Evolutionary conservation across 805 yeast genomes (phyloP).

Genomic region (Wickerhamiella musiphila): DNA sequence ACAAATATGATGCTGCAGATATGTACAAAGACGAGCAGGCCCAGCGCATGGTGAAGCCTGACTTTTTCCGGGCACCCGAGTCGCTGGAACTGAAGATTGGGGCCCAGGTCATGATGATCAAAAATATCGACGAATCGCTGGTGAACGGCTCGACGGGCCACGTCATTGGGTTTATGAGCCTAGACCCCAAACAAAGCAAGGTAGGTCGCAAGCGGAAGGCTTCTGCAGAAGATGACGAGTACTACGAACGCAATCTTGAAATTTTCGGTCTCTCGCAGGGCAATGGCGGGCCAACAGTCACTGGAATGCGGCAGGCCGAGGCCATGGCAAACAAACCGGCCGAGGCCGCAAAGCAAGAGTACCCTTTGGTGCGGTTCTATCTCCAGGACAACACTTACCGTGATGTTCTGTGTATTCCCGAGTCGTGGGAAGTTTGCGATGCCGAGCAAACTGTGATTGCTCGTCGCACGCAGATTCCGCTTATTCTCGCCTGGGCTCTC

Average conservation of each 20-base stretch:
- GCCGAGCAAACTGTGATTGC: conserved; percentile 52
- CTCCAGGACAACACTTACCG: conserved; percentile 55
- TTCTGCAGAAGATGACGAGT: too few relatives aligned
- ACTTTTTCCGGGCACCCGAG: conserved; percentile 54
- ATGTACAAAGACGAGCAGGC: conserved; percentile 12
- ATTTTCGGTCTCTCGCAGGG: too few relatives aligned
- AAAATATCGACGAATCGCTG: conserved; percentile 54
- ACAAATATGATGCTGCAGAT: conserved; percentile 32
- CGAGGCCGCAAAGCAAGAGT: conserved; percentile 8
- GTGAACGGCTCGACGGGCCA: conserved; percentile 89
- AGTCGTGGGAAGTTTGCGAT: conserved; percentile 66
- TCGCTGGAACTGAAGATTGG: conserved; percentile 50
- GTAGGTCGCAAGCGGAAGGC: too few relatives aligned
- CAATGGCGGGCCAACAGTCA: background rate
- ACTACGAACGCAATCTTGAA: too few relatives aligned
- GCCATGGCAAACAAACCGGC: conserved; percentile 2
- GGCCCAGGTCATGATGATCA: conserved; percentile 89
- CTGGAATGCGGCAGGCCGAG: conserved; percentile 8
- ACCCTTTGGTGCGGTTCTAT: conserved; percentile 66
- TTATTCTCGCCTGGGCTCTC: conserved; percentile 89
- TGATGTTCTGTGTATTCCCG: conserved; percentile 66
- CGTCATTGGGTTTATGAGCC: conserved; percentile 37
- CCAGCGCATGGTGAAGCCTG: conserved; percentile 27
- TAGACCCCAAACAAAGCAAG: too few relatives aligned
- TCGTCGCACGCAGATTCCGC: conserved; percentile 62